Conservation (phyloP, 2,329 filamentous ascomycete species). For the Xylaria sp. region DNA sequence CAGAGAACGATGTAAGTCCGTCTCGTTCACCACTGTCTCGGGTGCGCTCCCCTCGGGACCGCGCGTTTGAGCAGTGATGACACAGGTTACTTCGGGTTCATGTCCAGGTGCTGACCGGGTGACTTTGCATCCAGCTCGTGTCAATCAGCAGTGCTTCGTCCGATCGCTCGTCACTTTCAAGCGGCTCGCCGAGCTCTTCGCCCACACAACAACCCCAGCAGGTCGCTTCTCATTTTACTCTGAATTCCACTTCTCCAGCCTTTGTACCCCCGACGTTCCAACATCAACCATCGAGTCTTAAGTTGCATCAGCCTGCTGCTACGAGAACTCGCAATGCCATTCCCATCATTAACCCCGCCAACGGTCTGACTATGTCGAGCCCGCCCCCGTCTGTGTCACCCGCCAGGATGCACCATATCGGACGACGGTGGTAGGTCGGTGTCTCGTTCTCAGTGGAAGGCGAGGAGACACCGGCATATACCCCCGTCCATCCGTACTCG, state of each 20-base stretch:
- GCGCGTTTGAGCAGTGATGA: conserved; percentile 6
- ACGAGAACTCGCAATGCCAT: conserved; percentile 94
- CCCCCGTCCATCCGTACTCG: conserved; percentile 49
- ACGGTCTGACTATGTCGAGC: conserved; percentile 87
- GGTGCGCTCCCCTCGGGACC: conserved; percentile 19
- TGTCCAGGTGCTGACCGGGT: conserved; percentile 30
- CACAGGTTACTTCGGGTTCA: conserved; percentile 10
- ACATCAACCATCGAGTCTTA: conserved; percentile 73
- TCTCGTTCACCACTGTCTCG: conserved; percentile 12
- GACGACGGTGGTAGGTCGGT: conserved; percentile 64
- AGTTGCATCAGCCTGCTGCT: conserved; percentile 90
- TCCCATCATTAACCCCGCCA: conserved; percentile 95
- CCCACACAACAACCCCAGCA: conserved; percentile 89
- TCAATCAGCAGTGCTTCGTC: conserved; percentile 91
- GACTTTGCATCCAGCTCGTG: conserved; percentile 72
- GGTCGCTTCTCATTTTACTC: conserved; percentile 80
- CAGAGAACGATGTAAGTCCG: conserved; percentile 86
- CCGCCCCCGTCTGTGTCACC: conserved; percentile 80
- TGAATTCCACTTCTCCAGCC: conserved; percentile 73
- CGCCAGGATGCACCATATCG: conserved; percentile 69
- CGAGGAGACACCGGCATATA: conserved; percentile 49
- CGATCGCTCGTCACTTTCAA: conserved; percentile 93
- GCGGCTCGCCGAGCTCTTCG: conserved; percentile 91
- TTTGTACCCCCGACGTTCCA: conserved; percentile 75
- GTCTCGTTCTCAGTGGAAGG: conserved; percentile 52